phyloP scores from a whole-genome alignment of 306 rosid species.

The Corylus avellana region DNA sequence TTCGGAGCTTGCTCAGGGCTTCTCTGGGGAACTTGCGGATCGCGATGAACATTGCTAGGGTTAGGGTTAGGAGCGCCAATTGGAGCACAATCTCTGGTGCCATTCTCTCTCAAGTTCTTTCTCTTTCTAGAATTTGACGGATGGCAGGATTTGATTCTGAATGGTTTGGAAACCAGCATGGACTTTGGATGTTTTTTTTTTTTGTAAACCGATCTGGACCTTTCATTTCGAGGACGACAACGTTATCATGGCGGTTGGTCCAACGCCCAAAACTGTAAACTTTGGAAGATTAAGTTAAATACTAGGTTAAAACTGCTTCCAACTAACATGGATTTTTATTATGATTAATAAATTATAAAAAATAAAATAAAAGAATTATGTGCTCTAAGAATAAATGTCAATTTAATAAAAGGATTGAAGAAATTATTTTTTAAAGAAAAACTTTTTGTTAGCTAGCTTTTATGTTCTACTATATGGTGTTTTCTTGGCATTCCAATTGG shows the following conservation, averaged over 20 bases:
- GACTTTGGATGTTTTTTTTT: neutral
- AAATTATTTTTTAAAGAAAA: no score
- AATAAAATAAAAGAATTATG: no score
- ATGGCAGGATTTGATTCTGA: neutral
- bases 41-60: conserved; percentile 37
- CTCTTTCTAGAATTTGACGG: neutral
- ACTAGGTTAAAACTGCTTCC: no score
- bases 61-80: conserved; percentile 40
- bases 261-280: neutral
- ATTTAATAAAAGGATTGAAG: no score
- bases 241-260: neutral
- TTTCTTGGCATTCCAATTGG: no score
- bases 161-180: neutral
- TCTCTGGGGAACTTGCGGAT: conserved; percentile 32
- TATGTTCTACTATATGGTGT: no score
- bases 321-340: no score
- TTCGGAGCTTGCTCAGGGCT: conserved; percentile 36
- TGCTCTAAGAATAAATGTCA: no score
- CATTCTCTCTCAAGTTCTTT: conserved; percentile 25
- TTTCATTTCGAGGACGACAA: neutral
- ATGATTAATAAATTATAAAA: no score
- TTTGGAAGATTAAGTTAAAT: no score
- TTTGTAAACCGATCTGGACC: neutral
- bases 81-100: conserved; percentile 41
- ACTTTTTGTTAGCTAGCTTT: no score